Conservation (phyloP, 768 basidiomycete species). For the Royoungia palumana region DNA sequence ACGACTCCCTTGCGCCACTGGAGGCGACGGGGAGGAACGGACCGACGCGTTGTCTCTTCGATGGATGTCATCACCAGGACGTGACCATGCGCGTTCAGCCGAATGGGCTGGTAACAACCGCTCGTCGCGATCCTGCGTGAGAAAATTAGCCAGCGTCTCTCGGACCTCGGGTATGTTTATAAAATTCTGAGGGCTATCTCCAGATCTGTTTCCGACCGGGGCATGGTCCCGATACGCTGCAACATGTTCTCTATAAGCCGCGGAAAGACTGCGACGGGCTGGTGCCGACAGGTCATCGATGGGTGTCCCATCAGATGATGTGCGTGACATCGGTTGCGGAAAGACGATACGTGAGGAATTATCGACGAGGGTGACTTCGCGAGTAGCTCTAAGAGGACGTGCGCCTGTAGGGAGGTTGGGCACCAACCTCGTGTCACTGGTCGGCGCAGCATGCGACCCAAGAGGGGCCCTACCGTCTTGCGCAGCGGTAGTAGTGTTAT, state of each 20-base stretch:
- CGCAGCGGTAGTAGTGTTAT: not conserved
- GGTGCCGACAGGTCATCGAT: slow-evolving; percentile 14
- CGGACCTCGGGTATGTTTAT: slow-evolving; percentile 24
- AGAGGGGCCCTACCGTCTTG: not conserved
- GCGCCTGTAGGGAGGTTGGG: slow-evolving; percentile 8
- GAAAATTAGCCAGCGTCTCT: slow-evolving; percentile 21
- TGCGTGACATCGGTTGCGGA: slow-evolving; percentile 25
- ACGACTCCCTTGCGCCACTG: slow-evolving; percentile 22
- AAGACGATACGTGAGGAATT: slow-evolving; percentile 14
- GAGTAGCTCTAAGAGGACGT: slow-evolving; percentile 14
- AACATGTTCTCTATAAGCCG: slow-evolving; percentile 21
- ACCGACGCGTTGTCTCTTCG: slow-evolving; percentile 9
- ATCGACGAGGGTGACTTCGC: slow-evolving; percentile 19
- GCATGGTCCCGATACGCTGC: slow-evolving; percentile 12
- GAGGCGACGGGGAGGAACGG: slow-evolving; percentile 10
- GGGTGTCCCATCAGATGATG: slow-evolving; percentile 20
- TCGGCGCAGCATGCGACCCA: not conserved
- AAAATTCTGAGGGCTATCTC: slow-evolving; percentile 20
- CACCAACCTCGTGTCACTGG: slow-evolving; percentile 1
- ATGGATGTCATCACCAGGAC: slow-evolving; percentile 1
- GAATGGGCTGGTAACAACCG: slow-evolving; percentile 6
- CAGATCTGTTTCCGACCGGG: slow-evolving; percentile 5
- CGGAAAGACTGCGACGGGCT: slow-evolving; percentile 19
- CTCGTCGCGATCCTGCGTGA: slow-evolving; percentile 24
- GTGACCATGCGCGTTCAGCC: slow-evolving; percentile 2